Evolutionary conservation across 1,284 basidiomycete species (phyloP).

Genomic region (Moesziomyces antarcticus): DNA sequence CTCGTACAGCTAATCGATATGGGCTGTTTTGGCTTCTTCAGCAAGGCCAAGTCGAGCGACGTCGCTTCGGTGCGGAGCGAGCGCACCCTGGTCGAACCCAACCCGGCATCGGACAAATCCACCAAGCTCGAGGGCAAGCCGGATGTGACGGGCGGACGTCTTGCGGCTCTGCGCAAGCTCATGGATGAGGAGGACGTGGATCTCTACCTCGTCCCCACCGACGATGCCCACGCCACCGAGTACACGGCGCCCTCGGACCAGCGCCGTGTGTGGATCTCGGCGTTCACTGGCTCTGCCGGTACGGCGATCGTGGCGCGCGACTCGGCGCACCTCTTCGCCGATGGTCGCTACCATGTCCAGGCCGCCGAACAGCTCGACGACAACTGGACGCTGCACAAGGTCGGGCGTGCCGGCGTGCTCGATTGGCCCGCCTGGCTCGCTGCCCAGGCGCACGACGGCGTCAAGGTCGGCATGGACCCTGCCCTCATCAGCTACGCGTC

Average conservation of each 20-base stretch:
- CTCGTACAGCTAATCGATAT: constrained; percentile 5
- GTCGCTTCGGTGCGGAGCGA: constrained; percentile 36
- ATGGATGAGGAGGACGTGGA: constrained; percentile 52
- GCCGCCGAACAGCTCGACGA: constrained; percentile 80
- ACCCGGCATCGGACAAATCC: constrained; percentile 16
- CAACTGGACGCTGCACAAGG: constrained; percentile 80
- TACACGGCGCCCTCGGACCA: constrained; percentile 84
- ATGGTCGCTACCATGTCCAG: constrained; percentile 90
- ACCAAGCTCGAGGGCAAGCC: constrained; percentile 27
- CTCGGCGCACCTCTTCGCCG: constrained; percentile 75
- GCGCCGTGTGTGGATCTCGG: constrained; percentile 83
- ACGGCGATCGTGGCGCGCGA: constrained; percentile 78
- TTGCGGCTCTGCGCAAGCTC: constrained; percentile 71
- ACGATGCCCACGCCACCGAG: constrained; percentile 90
- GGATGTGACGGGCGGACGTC: constrained; percentile 63
- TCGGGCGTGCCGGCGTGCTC: constrained; percentile 71
- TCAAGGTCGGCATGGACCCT: constrained; percentile 86
- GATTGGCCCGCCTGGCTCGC: constrained; percentile 70
- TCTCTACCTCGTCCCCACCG: constrained; percentile 76
- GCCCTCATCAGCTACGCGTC: constrained; percentile 81
- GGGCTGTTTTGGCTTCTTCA: constrained; percentile 44
- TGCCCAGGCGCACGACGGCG: constrained; percentile 70
- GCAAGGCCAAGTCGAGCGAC: constrained; percentile 17
- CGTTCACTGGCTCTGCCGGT: constrained; percentile 87
- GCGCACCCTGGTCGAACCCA: constrained; percentile 32